These are phyloP conservation scores for Helianthus annuus DNA, from an alignment of 129 eudicot genomes.

Conservation along the genomic window HanXRQr2.0-SUNRISE NC_035445.2:94299545-94300044, in stretches of 20 bases:
- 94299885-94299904: constrained; percentile 32
- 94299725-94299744: constrained; percentile 31
- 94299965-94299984: constrained; percentile 30
- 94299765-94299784: constrained; percentile 32
- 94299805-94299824: constrained; percentile 24
- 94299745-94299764: constrained; percentile 15
- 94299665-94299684: not conserved
- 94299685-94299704: constrained; percentile 8
- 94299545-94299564: constrained; percentile 37
- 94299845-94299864: constrained; percentile 28
- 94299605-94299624: constrained; percentile 13
- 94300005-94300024: constrained; percentile 48
- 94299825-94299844: constrained; percentile 40
- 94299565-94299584: constrained; percentile 41
- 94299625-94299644: not conserved
- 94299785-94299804: constrained; percentile 52
- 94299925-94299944: constrained; percentile 31
- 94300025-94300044: constrained; percentile 43
- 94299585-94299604: constrained; percentile 43
- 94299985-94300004: constrained; percentile 41
- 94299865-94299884: constrained; percentile 24
- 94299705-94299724: constrained; percentile 12
- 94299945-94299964: constrained; percentile 51
- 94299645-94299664: constrained; percentile 17
- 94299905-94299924: constrained; percentile 55